These are phyloP conservation scores for Mucor velutinosus DNA, from an alignment of 371 early-diverging fungal genomes.

Conservation along the genomic window DNA sequence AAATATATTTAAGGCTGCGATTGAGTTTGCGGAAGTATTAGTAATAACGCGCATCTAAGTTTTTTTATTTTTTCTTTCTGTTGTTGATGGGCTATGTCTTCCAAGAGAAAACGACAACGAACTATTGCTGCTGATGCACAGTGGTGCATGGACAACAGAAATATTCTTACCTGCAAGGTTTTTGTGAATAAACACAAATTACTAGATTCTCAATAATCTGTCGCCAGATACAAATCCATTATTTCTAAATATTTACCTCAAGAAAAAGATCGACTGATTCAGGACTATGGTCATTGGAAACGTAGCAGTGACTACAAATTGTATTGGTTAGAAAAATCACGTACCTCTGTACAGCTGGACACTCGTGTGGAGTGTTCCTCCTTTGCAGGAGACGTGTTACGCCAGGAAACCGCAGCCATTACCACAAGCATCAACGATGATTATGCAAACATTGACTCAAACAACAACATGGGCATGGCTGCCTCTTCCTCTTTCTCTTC, in stretches of 20 bases:
- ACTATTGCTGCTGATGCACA: too few species aligned
- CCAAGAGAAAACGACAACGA: too few species aligned
- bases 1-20: too few species aligned
- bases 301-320: slow-evolving; percentile 12
- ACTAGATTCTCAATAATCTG: too few species aligned
- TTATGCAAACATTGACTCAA: slow-evolving; percentile 15
- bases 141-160: too few species aligned
- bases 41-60: too few species aligned
- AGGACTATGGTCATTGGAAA: slow-evolving; percentile 8
- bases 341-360: slow-evolving; percentile 14
- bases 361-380: slow-evolving; percentile 16
- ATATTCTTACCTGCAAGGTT: too few species aligned
- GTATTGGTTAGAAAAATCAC: slow-evolving; percentile 10
- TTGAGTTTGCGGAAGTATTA: too few species aligned
- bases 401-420: slow-evolving; percentile 18
- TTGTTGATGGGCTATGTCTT: too few species aligned
- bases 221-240: slow-evolving; percentile 7
- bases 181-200: too few species aligned
- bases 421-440: slow-evolving; percentile 17
- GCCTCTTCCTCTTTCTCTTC: background rate
- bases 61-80: too few species aligned
- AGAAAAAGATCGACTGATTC: slow-evolving; percentile 4
- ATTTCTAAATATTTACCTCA: slow-evolving; percentile 7
- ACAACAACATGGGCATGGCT: slow-evolving; percentile 15
- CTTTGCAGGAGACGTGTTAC: slow-evolving; percentile 15